Evolutionary conservation across 2,329 filamentous ascomycete genomes (phyloP).

Genomic region (Mariannaea elegans): DNA sequence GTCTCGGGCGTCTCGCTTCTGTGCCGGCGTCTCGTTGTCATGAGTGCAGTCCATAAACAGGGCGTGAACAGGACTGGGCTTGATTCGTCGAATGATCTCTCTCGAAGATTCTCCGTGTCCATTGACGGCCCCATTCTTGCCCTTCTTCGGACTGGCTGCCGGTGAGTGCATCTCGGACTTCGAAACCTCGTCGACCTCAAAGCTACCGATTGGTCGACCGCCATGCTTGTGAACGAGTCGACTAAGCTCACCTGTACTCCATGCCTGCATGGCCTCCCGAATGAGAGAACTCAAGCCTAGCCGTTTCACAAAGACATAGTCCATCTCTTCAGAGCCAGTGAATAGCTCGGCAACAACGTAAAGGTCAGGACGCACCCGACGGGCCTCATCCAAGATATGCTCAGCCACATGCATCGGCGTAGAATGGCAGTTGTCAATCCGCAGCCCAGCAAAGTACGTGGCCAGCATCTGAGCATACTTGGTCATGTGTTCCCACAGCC

Average conservation of each 20-base stretch:
- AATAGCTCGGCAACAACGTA: slow-evolving; percentile 96
- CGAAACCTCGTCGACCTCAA: slow-evolving; percentile 89
- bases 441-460: slow-evolving; percentile 93
- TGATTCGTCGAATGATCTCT: slow-evolving; percentile 82
- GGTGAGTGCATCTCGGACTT: slow-evolving; percentile 60
- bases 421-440: slow-evolving; percentile 98
- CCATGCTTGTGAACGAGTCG: slow-evolving; percentile 92
- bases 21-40: slow-evolving; percentile 95
- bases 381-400: slow-evolving; percentile 93
- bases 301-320: slow-evolving; percentile 94
- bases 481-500: slow-evolving; percentile 95
- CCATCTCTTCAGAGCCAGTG: slow-evolving; percentile 93
- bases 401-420: slow-evolving; percentile 95
- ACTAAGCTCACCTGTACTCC: slow-evolving; percentile 93
- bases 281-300: slow-evolving; percentile 92
- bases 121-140: slow-evolving; percentile 32
- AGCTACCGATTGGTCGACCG: slow-evolving; percentile 94
- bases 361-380: slow-evolving; percentile 84
- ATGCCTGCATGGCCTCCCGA: slow-evolving; percentile 97
- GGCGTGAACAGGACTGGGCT: slow-evolving; percentile 88
- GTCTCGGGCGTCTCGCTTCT: slow-evolving; percentile 93
- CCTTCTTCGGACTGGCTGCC: slow-evolving; percentile 43
- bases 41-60: slow-evolving; percentile 99
- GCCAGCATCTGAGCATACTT: slow-evolving; percentile 91
- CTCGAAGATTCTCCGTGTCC: slow-evolving; percentile 51